These are phyloP conservation scores for Xerocomellus amylosporus DNA, from an alignment of 768 basidiomycete species.

Conservation along the genomic window DNA sequence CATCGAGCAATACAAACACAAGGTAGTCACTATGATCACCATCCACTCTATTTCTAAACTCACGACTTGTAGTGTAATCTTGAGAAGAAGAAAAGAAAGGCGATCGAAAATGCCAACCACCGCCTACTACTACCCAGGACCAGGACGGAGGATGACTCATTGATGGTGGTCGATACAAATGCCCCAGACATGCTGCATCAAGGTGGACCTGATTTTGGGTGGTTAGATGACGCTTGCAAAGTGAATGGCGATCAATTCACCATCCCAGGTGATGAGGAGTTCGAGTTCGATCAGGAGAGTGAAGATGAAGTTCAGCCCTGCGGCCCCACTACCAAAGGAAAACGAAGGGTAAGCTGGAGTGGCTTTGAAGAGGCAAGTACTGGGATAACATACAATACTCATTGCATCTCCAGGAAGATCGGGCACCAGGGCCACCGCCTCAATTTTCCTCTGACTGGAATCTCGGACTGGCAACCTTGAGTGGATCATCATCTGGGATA, in stretches of 20 bases:
- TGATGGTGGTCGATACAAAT: constrained; percentile 30
- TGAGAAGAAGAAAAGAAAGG: constrained; percentile 28
- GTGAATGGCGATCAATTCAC: constrained; percentile 27
- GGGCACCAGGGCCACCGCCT: background rate
- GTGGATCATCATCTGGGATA: constrained; percentile 5
- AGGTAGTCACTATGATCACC: constrained; percentile 13
- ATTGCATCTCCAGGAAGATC: constrained; percentile 4
- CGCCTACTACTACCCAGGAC: constrained; percentile 2
- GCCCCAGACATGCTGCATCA: constrained; percentile 21
- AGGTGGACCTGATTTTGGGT: constrained; percentile 15
- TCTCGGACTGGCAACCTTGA: constrained; percentile 10
- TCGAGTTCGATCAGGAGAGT: constrained; percentile 14
- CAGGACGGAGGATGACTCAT: constrained; percentile 31
- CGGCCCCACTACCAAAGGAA: background rate
- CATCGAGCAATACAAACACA: constrained; percentile 19
- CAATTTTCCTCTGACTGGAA: constrained; percentile 25
- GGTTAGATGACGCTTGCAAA: constrained; percentile 29
- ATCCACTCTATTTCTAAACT: background rate
- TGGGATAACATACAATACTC: constrained; percentile 2
- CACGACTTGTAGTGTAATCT: constrained; percentile 17
- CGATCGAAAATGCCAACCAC: constrained; percentile 14
- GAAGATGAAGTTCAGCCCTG: constrained; percentile 17
- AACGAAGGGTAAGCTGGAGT: constrained; percentile 6
- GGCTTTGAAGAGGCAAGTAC: background rate
- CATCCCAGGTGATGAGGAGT: constrained; percentile 12